These are phyloP conservation scores for Acacia concinna DNA, from an alignment of 331 rosid species.

Conservation along the genomic window DNA sequence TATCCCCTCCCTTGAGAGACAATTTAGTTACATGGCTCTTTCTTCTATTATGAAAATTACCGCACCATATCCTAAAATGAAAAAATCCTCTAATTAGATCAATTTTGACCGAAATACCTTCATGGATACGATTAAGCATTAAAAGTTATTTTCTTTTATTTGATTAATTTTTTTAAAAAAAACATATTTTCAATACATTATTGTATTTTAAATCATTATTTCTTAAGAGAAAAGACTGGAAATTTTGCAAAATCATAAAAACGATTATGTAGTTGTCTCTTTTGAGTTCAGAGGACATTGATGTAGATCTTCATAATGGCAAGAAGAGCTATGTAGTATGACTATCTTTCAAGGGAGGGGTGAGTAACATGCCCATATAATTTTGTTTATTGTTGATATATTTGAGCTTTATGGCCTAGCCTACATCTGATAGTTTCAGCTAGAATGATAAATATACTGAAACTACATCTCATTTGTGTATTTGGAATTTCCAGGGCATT, in stretches of 20 bases:
- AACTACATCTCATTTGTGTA: slow-evolving; percentile 30
- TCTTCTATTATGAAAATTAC: not conserved
- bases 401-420: slow-evolving; percentile 14
- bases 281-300: not conserved
- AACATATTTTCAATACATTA: not conserved
- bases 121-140: not conserved
- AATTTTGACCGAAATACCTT: not conserved
- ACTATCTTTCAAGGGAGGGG: not conserved
- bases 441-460: slow-evolving; percentile 20
- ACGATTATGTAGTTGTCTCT: not conserved
- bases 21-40: not conserved
- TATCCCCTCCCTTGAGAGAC: not conserved
- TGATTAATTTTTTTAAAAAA: not conserved
- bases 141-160: not conserved
- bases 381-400: not conserved
- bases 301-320: not conserved
- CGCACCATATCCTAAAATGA: not conserved
- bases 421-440: slow-evolving; percentile 21
- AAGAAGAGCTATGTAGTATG: not conserved
- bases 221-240: not conserved
- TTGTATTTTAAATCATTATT: not conserved
- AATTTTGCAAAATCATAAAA: not conserved
- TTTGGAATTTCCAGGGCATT: slow-evolving; percentile 53
- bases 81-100: not conserved
- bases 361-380: not conserved